These are phyloP conservation scores for Fraxinus paxiana DNA, from an alignment of 305 asterid species.

Conservation along the genomic window DNA sequence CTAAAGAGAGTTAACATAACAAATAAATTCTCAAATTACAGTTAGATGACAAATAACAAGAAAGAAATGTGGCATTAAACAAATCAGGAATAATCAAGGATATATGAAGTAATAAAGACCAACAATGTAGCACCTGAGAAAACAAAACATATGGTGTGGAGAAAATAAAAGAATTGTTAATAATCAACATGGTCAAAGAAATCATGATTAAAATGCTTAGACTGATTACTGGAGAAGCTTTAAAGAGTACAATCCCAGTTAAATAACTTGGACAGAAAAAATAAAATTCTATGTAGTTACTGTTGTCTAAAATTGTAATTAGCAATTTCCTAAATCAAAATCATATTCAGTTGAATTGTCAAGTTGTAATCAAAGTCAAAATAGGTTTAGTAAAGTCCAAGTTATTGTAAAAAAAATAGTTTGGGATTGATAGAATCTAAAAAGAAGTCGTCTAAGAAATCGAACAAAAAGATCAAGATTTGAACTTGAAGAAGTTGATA, in stretches of 20 bases:
- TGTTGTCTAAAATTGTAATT: too few relatives aligned
- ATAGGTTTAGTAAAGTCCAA: too few relatives aligned
- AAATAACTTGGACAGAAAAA: background rate
- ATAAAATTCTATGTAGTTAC: too few relatives aligned
- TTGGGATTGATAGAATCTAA: too few relatives aligned
- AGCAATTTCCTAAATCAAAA: too few relatives aligned
- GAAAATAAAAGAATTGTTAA: background rate
- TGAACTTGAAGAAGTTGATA: too few relatives aligned
- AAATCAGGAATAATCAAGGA: background rate
- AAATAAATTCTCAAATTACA: background rate
- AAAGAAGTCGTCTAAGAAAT: too few relatives aligned
- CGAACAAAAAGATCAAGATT: too few relatives aligned
- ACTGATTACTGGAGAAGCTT: background rate
- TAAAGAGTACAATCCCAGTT: background rate
- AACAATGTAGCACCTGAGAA: background rate
- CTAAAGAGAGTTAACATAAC: background rate
- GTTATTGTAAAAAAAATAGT: too few relatives aligned
- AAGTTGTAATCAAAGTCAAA: too few relatives aligned
- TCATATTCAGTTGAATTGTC: too few relatives aligned
- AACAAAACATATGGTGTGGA: background rate
- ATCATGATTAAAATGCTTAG: background rate
- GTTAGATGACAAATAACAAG: background rate
- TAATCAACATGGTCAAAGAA: background rate
- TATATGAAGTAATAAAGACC: background rate
- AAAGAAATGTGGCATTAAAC: background rate